Evolutionary conservation across 2,329 filamentous ascomycete genomes (phyloP), one percentile per base, ranked within the genome.

Genomic region (Sporothrix variecibatus): DNA sequence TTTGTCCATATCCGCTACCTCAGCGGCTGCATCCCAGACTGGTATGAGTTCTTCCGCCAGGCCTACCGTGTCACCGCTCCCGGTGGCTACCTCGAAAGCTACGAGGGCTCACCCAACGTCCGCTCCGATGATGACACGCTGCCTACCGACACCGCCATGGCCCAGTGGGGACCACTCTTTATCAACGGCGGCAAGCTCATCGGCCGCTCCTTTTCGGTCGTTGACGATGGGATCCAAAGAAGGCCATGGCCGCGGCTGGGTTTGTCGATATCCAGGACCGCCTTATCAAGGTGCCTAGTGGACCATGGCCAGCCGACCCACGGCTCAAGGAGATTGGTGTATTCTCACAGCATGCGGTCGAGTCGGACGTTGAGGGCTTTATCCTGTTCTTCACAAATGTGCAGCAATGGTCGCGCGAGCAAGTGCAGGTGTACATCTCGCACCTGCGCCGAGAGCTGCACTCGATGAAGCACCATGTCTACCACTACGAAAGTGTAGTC

Each of bases 1-100:
- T 89, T 86, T 77, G 86, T 91, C 74, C 89, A 90, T 79, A 86
- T 86, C 5, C 85, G 86, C 69, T 83, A 87, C 76, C 81, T 90
- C 76, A 80, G 84, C 2, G 88, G 89, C 58, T 84, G 84, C 74
- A 84, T 90, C 75, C 79, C 82, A 5, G 87, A 89, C 40, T 90
- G 87, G 79, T 82, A 83, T 53, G 82, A 84, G 43, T 78, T 89
- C 15, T 83, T 89, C 75, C 81, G 81, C 70, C 85, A 86, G 73
- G 80, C 86, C 5, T 87, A 82, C 78, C 82, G 82, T 71, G 84
- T 87, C 73, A 81, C 88, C 58, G 86, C 86, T 75, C 88, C 88
- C 0, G 88, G 88, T 23, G 88, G 85, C 20, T 80, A 75, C 67
- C 56, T 81, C 17, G 80, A 81, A 76, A 76, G 74, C 46, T 71